Evolutionary conservation across 305 asterid genomes (phyloP).

Genomic region (Fraxinus albicans): DNA sequence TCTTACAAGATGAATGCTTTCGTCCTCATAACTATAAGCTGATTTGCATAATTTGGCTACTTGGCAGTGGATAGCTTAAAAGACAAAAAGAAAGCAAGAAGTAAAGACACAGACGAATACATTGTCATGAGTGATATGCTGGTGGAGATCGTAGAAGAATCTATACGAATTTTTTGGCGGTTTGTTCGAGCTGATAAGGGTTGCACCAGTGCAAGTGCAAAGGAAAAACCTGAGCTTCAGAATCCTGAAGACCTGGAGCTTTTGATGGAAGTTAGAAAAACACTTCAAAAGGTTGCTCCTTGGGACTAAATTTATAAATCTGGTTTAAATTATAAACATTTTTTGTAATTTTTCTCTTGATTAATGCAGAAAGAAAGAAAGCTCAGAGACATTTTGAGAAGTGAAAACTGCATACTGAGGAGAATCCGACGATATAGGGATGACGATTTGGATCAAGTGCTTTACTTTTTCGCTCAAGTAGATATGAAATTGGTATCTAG

Average conservation of each 20-base stretch:
- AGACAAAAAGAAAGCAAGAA: constrained; percentile 43
- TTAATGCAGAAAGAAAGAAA: constrained; percentile 79
- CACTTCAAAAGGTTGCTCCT: constrained; percentile 63
- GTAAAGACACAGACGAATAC: constrained; percentile 41
- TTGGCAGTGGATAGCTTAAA: constrained; percentile 61
- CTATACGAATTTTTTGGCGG: constrained; percentile 83
- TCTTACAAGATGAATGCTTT: background rate
- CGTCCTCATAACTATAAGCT: background rate
- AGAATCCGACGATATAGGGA: constrained; percentile 46
- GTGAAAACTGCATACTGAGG: constrained; percentile 72
- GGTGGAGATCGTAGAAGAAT: constrained; percentile 86
- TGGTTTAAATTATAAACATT: background rate
- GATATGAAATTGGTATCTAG: constrained; percentile 82
- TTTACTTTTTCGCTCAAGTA: constrained; percentile 74
- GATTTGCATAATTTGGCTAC: background rate
- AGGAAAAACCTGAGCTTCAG: constrained; percentile 43
- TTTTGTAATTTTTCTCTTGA: background rate
- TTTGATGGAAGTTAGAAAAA: constrained; percentile 45
- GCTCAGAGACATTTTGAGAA: constrained; percentile 61
- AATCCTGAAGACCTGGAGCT: constrained; percentile 53
- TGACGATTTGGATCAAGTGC: constrained; percentile 73
- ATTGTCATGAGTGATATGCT: constrained; percentile 61
- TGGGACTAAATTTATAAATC: background rate
- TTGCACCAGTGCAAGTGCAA: constrained; percentile 34
- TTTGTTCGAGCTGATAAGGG: constrained; percentile 79